Evolutionary conservation across 2,329 filamentous ascomycete genomes (phyloP), one percentile per base, ranked within the genome.

Genomic region (Diplodia sapinea): DNA sequence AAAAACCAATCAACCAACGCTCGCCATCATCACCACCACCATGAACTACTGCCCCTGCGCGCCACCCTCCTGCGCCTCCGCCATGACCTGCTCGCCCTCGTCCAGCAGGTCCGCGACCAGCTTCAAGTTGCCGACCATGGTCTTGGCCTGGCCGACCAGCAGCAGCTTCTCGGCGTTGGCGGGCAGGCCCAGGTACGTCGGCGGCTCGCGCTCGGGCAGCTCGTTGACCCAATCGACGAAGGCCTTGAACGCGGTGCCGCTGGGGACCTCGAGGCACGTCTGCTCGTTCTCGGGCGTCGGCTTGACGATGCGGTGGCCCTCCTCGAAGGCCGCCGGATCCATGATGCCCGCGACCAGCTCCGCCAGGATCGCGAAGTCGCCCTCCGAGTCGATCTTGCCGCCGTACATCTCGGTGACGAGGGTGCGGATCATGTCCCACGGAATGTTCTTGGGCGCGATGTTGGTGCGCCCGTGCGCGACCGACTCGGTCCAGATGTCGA

Each of bases 91-190:
- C 83, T 99, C 95, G 1, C 93, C 93, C 78, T 99, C 95, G 79
- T 99, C 94, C 75, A 99, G 80, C 79, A 97, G 84, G 72, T 93
- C 91, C 70, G 91, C 91, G 64, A 99, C 91, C 78, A 90, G 92
- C 76, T 90, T 89, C 78, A 98, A 74, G 79, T 97, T 94, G 70
- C 86, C 86, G 73, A 97, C 89, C 86, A 97, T 89, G 74, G 90
- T 91, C 75, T 88, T 87, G 52, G 94, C 96, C 74, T 97, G 89
- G 2, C 92, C 94, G 15, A 97, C 92, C 38, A 99, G 85, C 73
- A 99, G 80, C 76, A 99, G 78, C 81, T 98, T 99, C 88, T 99
- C 95, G 23, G 95, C 95, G 78, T 99, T 97, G 33, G 93, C 92
- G 43, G 95, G 95, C 72, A 99, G 81, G 26, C 95, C 96, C 17